Evolutionary conservation across 352 stramenopile genomes (phyloP), one percentile per base, ranked within the genome.

Genomic region (Pythium diclinum): DNA sequence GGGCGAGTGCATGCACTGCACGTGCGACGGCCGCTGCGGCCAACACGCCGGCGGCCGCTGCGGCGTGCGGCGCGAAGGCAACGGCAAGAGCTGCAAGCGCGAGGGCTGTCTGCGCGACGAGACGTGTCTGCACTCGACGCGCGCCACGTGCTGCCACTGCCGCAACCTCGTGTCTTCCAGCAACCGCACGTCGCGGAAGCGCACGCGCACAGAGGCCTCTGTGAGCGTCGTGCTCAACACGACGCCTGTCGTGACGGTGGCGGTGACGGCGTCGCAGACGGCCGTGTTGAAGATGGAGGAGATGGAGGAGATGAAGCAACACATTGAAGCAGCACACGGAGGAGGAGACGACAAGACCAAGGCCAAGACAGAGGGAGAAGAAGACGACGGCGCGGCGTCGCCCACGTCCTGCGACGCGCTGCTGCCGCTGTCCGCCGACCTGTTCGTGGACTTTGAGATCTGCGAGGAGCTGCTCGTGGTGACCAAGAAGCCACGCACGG

Each of bases 1-100:
- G 0, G 80, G 81, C 51, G 79, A 84, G 56, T 91, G 83, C 71
- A 91, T 91, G 83, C 83, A 91, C 69, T 91, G 83, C 73, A 86
- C 83, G n/a, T 92, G 83, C 56, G 83, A 92, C 65, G 83, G 83
- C 34, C 76, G 76, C 21, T 92, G 83, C 59, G 83, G 83, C 21
- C 74, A 74, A 23, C 83, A 92, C 67, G 69, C 65, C 42, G 44
- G 66, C 5, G 83, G 83, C 16, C 78, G 55, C 47, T 92, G 83
- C 62, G 83, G 83, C 44, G 74, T 81, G 36, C 75, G 79, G 1
- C 73, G 83, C 30, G 83, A 92, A 40, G 83, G 83, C 47, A 87
- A 73, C 19, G 83, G 79, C 46, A 76, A 78, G 60, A 74, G 75
- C 61, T 92, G 83, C 73, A 89, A 90, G 68, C 76, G 74, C 46